Evolutionary conservation across 768 basidiomycete genomes (phyloP), one percentile per base, ranked within the genome.

Genomic region (Pilatotrama ljubarskyi): DNA sequence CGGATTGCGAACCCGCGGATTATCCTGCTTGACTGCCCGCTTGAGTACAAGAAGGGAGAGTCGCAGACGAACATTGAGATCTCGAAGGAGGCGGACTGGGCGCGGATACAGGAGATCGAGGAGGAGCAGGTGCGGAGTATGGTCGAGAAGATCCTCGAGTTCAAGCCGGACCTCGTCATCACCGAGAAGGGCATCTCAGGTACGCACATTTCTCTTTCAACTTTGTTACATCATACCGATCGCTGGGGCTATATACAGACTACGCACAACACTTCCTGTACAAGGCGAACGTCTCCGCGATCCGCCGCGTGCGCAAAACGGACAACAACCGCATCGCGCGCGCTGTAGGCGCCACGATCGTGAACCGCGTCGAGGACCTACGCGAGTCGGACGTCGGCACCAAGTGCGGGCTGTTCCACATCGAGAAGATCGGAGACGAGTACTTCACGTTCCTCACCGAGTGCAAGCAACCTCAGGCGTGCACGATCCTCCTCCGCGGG

Each of bases 21-120:
- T 49, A 77, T 98, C 22, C 75, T 98, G 40, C 77, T 98, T 40
- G 95, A 97, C 73, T 98, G 95, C 73, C 95, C 95, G 10, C 76
- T 98, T 57, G 96, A 98, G 77, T 98, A 99, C 79, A 99, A 98
- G 79, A 98, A 98, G 80, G 96, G 96, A 25, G 97, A 98, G 79
- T 86, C 83, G 57, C 97, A 99, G 76, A 98, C 97, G 61, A 97
- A 98, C 73, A 98, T 98, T 82, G 96, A 98, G 77, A 94, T 98
- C 65, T 88, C 87, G 43, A 93, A 93, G 75, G 95, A 95, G 77
- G 80, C 81, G 18, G 95, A 99, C 71, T 99, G 95, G 93, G 86
- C 88, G 53, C 78, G 93, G 47, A 90, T 93, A 24, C 90, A 95
- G 74, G 85, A 91, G 71, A 91, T 98, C 59, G 97, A 98, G 78